Conservation (phyloP, 2,329 filamentous ascomycete genomes). For the Endothia cerciana region DNA sequence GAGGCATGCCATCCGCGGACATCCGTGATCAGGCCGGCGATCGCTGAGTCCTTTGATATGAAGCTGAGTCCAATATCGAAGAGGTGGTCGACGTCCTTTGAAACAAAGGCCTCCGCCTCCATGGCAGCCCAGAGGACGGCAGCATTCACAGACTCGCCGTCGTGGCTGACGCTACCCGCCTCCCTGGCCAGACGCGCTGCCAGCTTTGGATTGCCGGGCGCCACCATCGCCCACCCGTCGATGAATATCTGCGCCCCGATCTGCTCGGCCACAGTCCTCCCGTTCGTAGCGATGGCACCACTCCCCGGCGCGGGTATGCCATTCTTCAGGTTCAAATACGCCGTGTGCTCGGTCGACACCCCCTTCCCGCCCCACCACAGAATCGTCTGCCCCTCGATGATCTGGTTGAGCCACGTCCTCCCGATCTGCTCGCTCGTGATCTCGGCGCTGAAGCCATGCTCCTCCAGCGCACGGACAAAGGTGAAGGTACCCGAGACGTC, state of each 20-base stretch:
- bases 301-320: conserved; percentile 41
- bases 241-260: conserved; percentile 46
- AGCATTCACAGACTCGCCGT: conserved; percentile 43
- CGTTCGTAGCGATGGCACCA: conserved; percentile 37
- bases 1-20: conserved; percentile 37
- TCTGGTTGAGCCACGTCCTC: conserved; percentile 40
- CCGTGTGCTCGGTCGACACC: conserved; percentile 45
- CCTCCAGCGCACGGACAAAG: conserved; percentile 42
- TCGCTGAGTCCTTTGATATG: conserved; percentile 37
- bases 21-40: conserved; percentile 36
- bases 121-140: conserved; percentile 45
- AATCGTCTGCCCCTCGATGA: conserved; percentile 38
- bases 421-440: conserved; percentile 34
- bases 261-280: conserved; percentile 41
- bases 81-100: conserved; percentile 39
- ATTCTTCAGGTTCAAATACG: conserved; percentile 42
- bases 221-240: conserved; percentile 42
- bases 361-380: conserved; percentile 46
- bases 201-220: conserved; percentile 37
- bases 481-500: conserved; percentile 42
- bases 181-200: conserved; percentile 39
- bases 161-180: conserved; percentile 43
- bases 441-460: conserved; percentile 33
- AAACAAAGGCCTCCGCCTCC: conserved; percentile 43
- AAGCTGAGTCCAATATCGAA: conserved; percentile 37